Conservation (phyloP, 768 basidiomycete species). For the Filobasidium floriforme region DNA sequence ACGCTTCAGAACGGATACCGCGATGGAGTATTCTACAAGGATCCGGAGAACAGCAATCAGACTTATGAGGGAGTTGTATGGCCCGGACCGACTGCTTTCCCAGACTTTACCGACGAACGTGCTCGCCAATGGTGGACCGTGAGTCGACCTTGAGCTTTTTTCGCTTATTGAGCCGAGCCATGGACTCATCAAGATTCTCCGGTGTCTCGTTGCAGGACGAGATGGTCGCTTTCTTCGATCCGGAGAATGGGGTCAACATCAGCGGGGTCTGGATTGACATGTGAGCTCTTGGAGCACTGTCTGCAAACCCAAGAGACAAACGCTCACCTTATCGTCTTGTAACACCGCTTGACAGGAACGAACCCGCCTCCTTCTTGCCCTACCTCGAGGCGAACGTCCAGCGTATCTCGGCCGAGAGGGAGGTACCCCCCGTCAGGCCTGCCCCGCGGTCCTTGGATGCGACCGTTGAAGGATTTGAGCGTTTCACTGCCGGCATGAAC, state of each 20-base stretch:
- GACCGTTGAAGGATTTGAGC: constrained; percentile 4
- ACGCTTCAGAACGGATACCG: not conserved
- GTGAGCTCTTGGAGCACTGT: constrained; percentile 30
- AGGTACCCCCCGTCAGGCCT: constrained; percentile 13
- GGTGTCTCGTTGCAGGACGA: not conserved
- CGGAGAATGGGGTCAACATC: constrained; percentile 48
- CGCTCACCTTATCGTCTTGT: too few species aligned
- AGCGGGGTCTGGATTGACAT: constrained; percentile 57
- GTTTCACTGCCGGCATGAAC: constrained; percentile 14
- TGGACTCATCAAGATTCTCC: too few species aligned
- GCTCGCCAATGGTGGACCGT: not conserved
- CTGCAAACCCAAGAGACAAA: too few species aligned
- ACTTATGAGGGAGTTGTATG: constrained; percentile 58
- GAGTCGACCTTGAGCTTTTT: too few species aligned
- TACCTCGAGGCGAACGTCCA: constrained; percentile 21
- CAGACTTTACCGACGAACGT: constrained; percentile 37
- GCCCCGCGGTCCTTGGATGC: constrained; percentile 5
- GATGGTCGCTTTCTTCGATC: not conserved
- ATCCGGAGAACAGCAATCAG: constrained; percentile 48
- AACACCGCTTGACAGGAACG: constrained; percentile 29
- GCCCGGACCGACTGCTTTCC: constrained; percentile 58
- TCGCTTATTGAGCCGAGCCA: too few species aligned
- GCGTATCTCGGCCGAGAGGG: constrained; percentile 14
- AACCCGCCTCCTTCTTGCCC: constrained; percentile 55
- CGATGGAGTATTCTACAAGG: constrained; percentile 46